phyloP scores from a whole-genome alignment of 805 yeast genomes.

The Hanseniaspora hatyaiensis region DNA sequence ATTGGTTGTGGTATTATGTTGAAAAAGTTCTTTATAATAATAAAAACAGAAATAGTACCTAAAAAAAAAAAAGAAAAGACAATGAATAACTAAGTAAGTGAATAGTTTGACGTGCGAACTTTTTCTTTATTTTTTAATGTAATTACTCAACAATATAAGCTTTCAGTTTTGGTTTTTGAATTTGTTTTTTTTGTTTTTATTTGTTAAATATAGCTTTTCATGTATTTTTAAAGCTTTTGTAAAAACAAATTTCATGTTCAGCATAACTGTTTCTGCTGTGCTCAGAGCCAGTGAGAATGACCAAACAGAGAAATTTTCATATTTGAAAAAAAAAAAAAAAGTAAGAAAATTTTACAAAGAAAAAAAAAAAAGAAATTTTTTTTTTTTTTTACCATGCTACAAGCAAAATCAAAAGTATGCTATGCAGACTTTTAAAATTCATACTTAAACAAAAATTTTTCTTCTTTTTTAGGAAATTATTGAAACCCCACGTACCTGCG shows the following conservation, averaged over 20 bases:
- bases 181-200: not conserved
- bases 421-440: no score
- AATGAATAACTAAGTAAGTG: not conserved
- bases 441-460: no score
- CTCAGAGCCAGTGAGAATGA: not conserved
- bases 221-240: slow-evolving; percentile 16
- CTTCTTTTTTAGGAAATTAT: no score
- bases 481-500: no score
- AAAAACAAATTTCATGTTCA: no score
- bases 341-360: not conserved
- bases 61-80: no score
- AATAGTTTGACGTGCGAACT: no score
- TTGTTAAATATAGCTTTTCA: not conserved
- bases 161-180: slow-evolving; percentile 2
- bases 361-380: slow-evolving; percentile 1
- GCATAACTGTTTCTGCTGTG: no score
- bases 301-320: not conserved
- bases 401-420: no score
- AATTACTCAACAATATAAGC: not conserved
- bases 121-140: no score
- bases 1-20: not conserved
- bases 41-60: not conserved
- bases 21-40: not conserved
- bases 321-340: not conserved
- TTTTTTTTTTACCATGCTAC: no score